Evolutionary conservation across 495 filamentous ascomycete genomes (phyloP).

Genomic region (Talaromyces ruber): DNA sequence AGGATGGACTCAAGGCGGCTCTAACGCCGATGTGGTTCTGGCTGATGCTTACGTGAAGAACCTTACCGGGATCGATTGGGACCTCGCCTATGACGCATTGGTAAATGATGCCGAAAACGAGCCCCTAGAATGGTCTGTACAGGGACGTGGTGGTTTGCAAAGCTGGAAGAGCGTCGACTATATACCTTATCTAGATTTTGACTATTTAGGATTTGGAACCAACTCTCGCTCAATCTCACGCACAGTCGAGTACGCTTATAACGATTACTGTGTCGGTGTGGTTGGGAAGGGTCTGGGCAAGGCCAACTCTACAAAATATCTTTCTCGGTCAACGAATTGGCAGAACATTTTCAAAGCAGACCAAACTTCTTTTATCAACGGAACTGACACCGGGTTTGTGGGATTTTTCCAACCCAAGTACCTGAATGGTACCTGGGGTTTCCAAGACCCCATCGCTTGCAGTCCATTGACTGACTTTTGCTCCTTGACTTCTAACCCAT

Average conservation of each 20-base stretch:
- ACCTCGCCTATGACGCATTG: constrained; percentile 38
- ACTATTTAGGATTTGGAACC: constrained; percentile 52
- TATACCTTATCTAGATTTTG: constrained; percentile 54
- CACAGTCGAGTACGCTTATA: constrained; percentile 57
- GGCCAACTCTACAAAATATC: constrained; percentile 41
- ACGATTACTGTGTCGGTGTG: constrained; percentile 54
- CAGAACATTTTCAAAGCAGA: constrained; percentile 42
- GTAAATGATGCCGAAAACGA: constrained; percentile 60
- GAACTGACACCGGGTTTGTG: constrained; percentile 22
- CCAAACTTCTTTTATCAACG: constrained; percentile 42
- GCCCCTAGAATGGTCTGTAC: constrained; percentile 50
- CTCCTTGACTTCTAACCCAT: constrained; percentile 43
- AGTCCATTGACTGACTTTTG: constrained; percentile 30
- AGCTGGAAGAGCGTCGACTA: constrained; percentile 51
- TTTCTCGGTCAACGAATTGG: constrained; percentile 45
- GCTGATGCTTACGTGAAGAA: constrained; percentile 12
- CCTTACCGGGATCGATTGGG: constrained; percentile 37
- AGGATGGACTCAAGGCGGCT: constrained; percentile 58
- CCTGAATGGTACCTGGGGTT: constrained; percentile 22
- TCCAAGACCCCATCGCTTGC: constrained; percentile 34
- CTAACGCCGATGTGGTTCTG: constrained; percentile 41
- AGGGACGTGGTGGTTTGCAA: constrained; percentile 51
- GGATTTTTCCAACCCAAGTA: constrained; percentile 33
- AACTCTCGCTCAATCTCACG: constrained; percentile 54
- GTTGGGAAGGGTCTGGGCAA: constrained; percentile 41